These are phyloP conservation scores for Eimeria maxima DNA, from an alignment of 169 alveolate species.

Conservation along the genomic window DNA sequence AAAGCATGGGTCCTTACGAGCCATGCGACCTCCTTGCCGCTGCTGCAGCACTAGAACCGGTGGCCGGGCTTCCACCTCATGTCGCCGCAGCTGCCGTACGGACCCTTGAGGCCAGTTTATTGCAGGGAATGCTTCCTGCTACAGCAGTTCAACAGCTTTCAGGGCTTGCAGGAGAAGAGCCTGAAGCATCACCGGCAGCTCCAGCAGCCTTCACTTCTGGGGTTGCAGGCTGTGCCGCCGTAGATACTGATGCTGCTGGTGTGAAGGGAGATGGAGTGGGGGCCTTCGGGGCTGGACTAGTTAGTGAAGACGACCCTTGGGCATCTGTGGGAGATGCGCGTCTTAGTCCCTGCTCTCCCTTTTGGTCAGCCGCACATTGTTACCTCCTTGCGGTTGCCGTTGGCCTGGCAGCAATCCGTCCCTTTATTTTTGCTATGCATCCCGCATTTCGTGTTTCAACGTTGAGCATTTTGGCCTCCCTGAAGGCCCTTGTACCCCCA, in stretches of 20 bases:
- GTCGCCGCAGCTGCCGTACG: slow-evolving; percentile 18
- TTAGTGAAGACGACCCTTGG: neutral
- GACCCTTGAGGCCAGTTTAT: slow-evolving; percentile 12
- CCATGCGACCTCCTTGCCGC: slow-evolving; percentile 58
- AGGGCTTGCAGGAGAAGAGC: neutral
- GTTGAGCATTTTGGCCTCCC: slow-evolving; percentile 6
- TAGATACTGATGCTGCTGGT: neutral
- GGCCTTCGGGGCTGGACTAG: neutral
- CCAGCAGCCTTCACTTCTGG: neutral
- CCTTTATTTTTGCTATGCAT: neutral
- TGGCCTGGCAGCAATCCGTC: slow-evolving; percentile 35
- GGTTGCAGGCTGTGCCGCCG: slow-evolving; percentile 6
- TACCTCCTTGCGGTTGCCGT: slow-evolving; percentile 46
- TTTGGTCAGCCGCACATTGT: slow-evolving; percentile 33
- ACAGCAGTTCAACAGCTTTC: neutral
- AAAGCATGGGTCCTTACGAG: slow-evolving; percentile 33
- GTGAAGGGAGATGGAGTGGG: neutral
- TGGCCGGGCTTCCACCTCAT: slow-evolving; percentile 32
- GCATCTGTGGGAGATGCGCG: neutral
- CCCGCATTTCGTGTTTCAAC: slow-evolving; percentile 48
- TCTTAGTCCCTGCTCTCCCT: slow-evolving; percentile 9
- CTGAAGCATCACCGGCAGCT: slow-evolving; percentile 3
- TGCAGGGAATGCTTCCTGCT: neutral
- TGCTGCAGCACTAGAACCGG: slow-evolving; percentile 38
- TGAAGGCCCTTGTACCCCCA: slow-evolving; percentile 28